phyloP scores from a whole-genome alignment of 164 flowering plant species.

The Taxillus chinensis region DNA sequence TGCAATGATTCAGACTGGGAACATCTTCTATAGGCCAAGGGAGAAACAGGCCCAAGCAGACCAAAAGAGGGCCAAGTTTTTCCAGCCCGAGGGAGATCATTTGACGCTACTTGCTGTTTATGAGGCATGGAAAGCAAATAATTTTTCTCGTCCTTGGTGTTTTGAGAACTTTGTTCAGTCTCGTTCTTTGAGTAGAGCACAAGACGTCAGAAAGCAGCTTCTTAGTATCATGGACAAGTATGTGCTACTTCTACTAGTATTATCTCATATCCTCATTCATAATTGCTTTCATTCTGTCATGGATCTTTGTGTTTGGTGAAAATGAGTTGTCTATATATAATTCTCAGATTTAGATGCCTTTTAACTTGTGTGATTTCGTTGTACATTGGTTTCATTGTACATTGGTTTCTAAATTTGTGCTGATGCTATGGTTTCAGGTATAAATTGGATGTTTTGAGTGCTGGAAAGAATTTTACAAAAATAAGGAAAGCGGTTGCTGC shows the following conservation, averaged over 20 bases:
- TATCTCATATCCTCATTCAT: neutral
- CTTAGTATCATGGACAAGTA: constrained; percentile 4
- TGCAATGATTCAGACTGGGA: constrained; percentile 4
- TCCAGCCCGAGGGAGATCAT: constrained; percentile 1
- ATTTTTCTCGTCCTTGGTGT: constrained; percentile 4
- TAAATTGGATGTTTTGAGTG: constrained; percentile 2
- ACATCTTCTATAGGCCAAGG: constrained; percentile 3
- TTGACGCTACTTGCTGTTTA: constrained; percentile 1
- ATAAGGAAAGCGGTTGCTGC: constrained; percentile 1
- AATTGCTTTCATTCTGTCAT: neutral
- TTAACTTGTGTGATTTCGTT: neutral
- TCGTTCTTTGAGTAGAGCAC: constrained; percentile 1
- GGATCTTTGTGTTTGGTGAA: neutral
- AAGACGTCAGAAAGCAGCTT: constrained; percentile 5
- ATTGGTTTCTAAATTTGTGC: neutral
- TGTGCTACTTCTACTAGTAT: neutral
- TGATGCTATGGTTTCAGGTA: neutral
- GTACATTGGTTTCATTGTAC: neutral
- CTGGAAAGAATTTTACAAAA: constrained; percentile 3
- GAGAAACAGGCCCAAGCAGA: constrained; percentile 5
- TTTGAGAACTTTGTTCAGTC: constrained; percentile 5
- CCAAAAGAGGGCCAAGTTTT: constrained; percentile 4
- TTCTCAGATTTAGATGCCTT: too few species aligned
- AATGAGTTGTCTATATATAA: too few species aligned
- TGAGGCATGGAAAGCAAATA: constrained; percentile 5